These are phyloP conservation scores for Ophiostoma angusticollis DNA, from an alignment of 2,329 filamentous ascomycete species.

Conservation along the genomic window DNA sequence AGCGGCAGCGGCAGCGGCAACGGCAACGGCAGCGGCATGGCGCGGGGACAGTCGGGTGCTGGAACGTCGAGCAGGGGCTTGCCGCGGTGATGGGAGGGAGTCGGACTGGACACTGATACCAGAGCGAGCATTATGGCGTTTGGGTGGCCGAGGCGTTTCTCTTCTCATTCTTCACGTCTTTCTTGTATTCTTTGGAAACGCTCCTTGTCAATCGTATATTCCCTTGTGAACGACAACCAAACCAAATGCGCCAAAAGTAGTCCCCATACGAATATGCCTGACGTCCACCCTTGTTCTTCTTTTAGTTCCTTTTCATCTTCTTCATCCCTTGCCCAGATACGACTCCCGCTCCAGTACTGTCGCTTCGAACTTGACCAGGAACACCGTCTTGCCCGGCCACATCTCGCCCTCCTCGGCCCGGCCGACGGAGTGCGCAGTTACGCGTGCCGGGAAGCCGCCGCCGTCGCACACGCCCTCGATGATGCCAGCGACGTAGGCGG, in stretches of 20 bases:
- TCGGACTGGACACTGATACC: too few relatives aligned
- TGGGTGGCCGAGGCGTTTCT: too few relatives aligned
- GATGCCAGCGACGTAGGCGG: constrained; percentile 87
- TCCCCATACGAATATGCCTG: too few relatives aligned
- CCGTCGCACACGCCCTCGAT: constrained; percentile 94
- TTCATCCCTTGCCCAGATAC: constrained; percentile 58
- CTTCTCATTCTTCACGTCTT: too few relatives aligned
- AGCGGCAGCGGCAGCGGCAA: constrained; percentile 2
- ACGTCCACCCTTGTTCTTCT: too few relatives aligned
- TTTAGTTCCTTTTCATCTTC: too few relatives aligned
- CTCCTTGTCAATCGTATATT: too few relatives aligned
- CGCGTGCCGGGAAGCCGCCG: constrained; percentile 74
- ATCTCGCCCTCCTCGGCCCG: constrained; percentile 54
- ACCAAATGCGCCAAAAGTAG: too few relatives aligned
- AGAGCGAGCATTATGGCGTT: too few relatives aligned
- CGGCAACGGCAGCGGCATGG: constrained; percentile 9
- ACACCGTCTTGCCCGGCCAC: constrained; percentile 95
- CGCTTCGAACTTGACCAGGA: constrained; percentile 82
- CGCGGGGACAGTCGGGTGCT: constrained; percentile 10
- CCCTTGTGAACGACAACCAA: too few relatives aligned
- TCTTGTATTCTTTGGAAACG: too few relatives aligned
- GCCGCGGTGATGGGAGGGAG: not conserved
- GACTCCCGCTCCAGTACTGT: constrained; percentile 87
- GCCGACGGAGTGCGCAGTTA: constrained; percentile 73
- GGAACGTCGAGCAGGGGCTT: constrained; percentile 13